These are phyloP conservation scores for Lathyrus tuberosus DNA, from an alignment of 306 rosid genomes.

Conservation along the genomic window DNA sequence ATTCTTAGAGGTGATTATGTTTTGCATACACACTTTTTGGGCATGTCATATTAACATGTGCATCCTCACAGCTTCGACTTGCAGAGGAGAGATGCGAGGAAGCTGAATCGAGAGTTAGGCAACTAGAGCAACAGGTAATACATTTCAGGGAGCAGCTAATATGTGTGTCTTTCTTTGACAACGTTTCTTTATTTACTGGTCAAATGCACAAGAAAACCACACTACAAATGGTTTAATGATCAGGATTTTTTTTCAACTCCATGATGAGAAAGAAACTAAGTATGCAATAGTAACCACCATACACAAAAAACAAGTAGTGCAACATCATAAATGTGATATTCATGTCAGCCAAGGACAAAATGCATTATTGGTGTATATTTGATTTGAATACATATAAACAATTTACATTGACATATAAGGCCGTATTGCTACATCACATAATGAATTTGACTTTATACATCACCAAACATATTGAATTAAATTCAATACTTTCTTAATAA, in stretches of 20 bases:
- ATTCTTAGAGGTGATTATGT: conserved; percentile 1
- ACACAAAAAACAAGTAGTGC: background rate
- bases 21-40: conserved; percentile 27
- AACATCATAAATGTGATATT: background rate
- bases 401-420: too few relatives aligned
- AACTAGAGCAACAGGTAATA: conserved; percentile 90
- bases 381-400: too few relatives aligned
- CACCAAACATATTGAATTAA: background rate
- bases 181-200: conserved; percentile 14
- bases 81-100: conserved; percentile 91
- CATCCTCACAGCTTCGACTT: conserved; percentile 83
- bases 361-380: too few relatives aligned
- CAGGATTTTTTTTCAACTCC: background rate
- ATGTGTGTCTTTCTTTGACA: conserved; percentile 8
- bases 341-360: background rate
- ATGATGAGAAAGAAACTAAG: background rate
- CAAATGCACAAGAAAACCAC: background rate
- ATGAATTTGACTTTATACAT: too few relatives aligned
- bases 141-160: background rate
- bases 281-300: background rate
- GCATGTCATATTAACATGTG: conserved; percentile 45
- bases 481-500: background rate
- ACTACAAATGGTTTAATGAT: background rate
- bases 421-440: too few relatives aligned
- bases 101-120: conserved; percentile 85